Base-by-base conservation (phyloP, 2,329 filamentous ascomycete genomes). In the Cercospora sp. region DNA sequence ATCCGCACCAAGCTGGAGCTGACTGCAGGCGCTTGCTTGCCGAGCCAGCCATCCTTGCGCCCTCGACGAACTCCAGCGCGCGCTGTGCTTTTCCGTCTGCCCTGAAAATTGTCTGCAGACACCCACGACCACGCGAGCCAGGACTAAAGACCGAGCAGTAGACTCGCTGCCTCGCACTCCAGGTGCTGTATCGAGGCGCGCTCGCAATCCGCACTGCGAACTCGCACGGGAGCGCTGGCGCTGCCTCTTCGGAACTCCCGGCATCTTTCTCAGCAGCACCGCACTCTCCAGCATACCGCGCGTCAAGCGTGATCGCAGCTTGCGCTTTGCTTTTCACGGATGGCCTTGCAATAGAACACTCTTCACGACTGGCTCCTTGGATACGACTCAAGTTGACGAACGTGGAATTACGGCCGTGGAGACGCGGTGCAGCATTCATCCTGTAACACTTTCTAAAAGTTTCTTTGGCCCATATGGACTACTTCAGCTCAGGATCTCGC, bases 401-500 rank as follows among this genome's bases (percentile, higher is more conserved):
- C 1, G 16, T n/a, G 43, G 43, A 49, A 24, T 10, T 6, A 24
- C 43, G 43, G 12, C 5, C n/a, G n/a, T 49, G 43, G n/a, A 49
- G n/a, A 49, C 43, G 10, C 10, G 8, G 43, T 24, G n/a, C 43
- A 24, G 43, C 43, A 51, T 51, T 51, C 45, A 51, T 51, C 53
- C 53, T 18, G 53, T 53, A 12, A 30, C 37, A 28, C 59, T 18
- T 45, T 37, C 45, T 8, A 6, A 51, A 51, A 26, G 45, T 24
- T 51, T 51, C 45, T 51, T 51, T 24, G 30, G 34, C 30, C 28
- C 70, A 61, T 61, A 73, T 70, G 74, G 75, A 77, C 64, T 76
- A 76, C 69, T 77, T 77, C 69, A 70, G 67, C 58, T 63, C 66
- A 40, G 66, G 65, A 21, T 57, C 66, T 8, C 66, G 67, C 9